Conservation (phyloP, 495 filamentous ascomycete species). For the Rhypophila decipiens region DNA sequence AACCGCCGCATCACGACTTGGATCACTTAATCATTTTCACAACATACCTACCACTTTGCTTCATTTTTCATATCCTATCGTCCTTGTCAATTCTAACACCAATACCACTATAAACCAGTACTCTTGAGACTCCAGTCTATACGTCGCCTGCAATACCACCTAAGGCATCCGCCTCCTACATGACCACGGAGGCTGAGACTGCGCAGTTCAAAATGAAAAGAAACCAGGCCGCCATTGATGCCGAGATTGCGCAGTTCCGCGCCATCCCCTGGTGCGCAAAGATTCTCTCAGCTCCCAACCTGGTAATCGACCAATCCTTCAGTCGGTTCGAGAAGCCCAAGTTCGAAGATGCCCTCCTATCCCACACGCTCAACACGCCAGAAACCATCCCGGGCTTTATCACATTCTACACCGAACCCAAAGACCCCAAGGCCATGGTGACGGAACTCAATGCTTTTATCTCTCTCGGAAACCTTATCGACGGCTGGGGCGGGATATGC, state of each 20-base stretch:
- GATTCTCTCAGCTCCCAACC: conserved; percentile 36
- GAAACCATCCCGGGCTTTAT: conserved; percentile 46
- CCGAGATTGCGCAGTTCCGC: conserved; percentile 40
- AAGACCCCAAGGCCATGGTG: conserved; percentile 22
- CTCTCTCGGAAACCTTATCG: conserved; percentile 48
- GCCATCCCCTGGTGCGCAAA: conserved; percentile 52
- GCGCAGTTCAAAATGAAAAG: not conserved
- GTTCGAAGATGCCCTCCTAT: conserved; percentile 50
- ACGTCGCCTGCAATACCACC: too few species aligned
- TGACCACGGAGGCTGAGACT: too few species aligned
- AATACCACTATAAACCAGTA: too few species aligned
- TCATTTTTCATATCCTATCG: too few species aligned
- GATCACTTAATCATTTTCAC: too few species aligned
- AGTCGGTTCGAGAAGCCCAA: conserved; percentile 35
- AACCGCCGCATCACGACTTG: too few species aligned
- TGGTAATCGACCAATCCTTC: conserved; percentile 21
- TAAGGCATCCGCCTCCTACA: too few species aligned
- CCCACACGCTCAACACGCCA: conserved; percentile 46
- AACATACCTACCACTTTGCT: too few species aligned
- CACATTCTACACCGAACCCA: conserved; percentile 33
- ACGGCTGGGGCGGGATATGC: conserved; percentile 49
- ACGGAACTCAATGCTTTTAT: conserved; percentile 40
- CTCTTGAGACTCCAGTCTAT: too few species aligned
- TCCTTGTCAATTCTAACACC: too few species aligned
- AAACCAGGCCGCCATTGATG: not conserved